A percentile compares a stretch with the other conserved stretches of the same genome.
Conservation (phyloP, 2,329 filamentous ascomycete species). For the Ophidiomyces ophidiicola region DNA sequence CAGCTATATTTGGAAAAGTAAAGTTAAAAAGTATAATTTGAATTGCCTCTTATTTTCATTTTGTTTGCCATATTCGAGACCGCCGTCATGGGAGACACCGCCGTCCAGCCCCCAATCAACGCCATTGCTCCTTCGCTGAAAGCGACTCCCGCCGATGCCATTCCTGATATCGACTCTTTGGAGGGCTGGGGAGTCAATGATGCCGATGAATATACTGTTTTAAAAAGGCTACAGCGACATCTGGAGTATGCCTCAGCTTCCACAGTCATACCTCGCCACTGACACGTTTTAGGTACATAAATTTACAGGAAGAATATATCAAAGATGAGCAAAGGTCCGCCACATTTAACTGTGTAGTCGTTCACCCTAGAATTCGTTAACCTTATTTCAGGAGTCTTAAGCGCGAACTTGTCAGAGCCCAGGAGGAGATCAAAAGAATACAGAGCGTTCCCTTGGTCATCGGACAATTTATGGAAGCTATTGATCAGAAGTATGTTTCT, state of each 20-base stretch:
- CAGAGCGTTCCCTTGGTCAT: conserved; percentile 97
- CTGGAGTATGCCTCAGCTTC: conserved; percentile 56
- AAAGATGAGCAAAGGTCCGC: conserved; percentile 91
- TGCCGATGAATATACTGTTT: conserved; percentile 82
- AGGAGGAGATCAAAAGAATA: conserved; percentile 99
- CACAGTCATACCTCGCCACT: conserved; percentile 16
- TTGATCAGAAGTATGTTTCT: conserved; percentile 97
- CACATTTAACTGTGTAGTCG: background rate
- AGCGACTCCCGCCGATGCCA: conserved; percentile 59
- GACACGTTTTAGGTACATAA: conserved; percentile 57
- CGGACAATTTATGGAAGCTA: conserved; percentile 99
- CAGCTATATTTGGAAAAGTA: background rate
- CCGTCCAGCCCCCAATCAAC: conserved; percentile 59
- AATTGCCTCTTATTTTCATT: background rate
- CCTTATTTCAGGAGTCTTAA: conserved; percentile 62
- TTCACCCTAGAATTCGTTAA: conserved; percentile 14
- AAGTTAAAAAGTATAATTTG: background rate
- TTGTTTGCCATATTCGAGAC: background rate
- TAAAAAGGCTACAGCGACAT: conserved; percentile 95
- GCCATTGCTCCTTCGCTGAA: conserved; percentile 63
- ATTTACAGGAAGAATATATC: conserved; percentile 99
- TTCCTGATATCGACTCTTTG: conserved; percentile 80
- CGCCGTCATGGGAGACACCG: conserved; percentile 67
- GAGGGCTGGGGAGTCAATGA: conserved; percentile 71
- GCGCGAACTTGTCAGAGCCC: conserved; percentile 88